These are phyloP conservation scores for Aspergillus hortae DNA, from an alignment of 2,329 filamentous ascomycete genomes.

Conservation along the genomic window DNA sequence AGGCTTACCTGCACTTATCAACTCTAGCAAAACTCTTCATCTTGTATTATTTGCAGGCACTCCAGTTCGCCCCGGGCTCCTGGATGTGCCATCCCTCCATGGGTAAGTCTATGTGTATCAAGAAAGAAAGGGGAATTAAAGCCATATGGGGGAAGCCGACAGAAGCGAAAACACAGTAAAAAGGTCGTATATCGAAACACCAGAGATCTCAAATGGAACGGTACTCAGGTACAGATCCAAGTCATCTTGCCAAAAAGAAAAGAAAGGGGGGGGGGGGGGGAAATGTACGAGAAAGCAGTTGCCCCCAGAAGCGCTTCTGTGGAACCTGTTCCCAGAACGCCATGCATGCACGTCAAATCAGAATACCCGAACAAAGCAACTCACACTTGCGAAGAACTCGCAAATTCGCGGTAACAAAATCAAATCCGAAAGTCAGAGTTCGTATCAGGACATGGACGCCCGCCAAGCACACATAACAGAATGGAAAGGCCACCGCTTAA, in stretches of 20 bases:
- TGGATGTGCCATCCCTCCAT: neutral
- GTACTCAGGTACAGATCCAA: constrained; percentile 14
- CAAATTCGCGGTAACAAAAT: constrained; percentile 15
- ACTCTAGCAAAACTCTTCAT: no score
- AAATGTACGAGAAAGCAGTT: constrained; percentile 19
- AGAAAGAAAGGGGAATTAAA: constrained; percentile 13
- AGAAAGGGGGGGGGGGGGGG: neutral
- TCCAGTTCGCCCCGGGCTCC: neutral
- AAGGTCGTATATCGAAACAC: constrained; percentile 7
- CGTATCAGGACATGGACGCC: constrained; percentile 17
- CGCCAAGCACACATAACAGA: constrained; percentile 7
- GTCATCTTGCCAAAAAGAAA: constrained; percentile 21
- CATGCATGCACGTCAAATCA: constrained; percentile 20
- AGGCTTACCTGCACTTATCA: no score
- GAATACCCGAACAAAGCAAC: constrained; percentile 1
- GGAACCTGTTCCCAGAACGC: constrained; percentile 22
- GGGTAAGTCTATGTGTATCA: constrained; percentile 11
- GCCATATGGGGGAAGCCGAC: constrained; percentile 5
- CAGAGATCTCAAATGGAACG: constrained; percentile 13
- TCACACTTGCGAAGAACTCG: constrained; percentile 14
- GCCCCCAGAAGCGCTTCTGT: constrained; percentile 17
- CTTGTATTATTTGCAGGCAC: neutral
- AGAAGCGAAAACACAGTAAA: constrained; percentile 15
- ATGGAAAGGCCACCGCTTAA: constrained; percentile 15
- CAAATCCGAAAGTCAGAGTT: constrained; percentile 22